A percentile compares a stretch with the other conserved stretches of the same genome.
These are phyloP conservation scores for Hypoxylon sp. DNA, from an alignment of 2,329 filamentous ascomycete species.

Conservation along the genomic window DNA sequence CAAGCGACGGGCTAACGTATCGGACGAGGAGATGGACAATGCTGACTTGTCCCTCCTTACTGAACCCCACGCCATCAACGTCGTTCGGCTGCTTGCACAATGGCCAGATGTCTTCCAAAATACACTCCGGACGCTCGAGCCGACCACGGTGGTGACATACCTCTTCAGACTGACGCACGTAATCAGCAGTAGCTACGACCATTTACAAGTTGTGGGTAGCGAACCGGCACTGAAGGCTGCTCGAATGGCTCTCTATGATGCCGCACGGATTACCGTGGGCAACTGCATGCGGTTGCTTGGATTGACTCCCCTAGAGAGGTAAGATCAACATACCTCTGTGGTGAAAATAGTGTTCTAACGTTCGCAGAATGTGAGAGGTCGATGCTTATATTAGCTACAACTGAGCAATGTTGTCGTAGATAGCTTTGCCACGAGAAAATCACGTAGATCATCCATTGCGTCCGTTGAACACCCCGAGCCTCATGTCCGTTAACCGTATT, in stretches of 20 bases:
- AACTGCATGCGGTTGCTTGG: slow-evolving; percentile 90
- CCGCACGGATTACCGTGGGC: slow-evolving; percentile 80
- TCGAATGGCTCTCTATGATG: slow-evolving; percentile 83
- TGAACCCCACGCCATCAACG: slow-evolving; percentile 71
- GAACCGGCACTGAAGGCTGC: slow-evolving; percentile 79
- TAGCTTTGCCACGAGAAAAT: neutral
- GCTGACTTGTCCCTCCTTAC: slow-evolving; percentile 65
- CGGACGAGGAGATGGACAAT: slow-evolving; percentile 51
- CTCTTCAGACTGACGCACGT: slow-evolving; percentile 82
- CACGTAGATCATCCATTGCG: neutral
- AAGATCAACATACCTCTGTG: neutral
- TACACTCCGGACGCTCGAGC: slow-evolving; percentile 86
- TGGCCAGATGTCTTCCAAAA: slow-evolving; percentile 90
- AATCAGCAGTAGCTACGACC: slow-evolving; percentile 85
- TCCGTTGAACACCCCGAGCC: neutral
- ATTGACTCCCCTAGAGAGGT: slow-evolving; percentile 77
- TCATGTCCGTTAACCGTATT: neutral
- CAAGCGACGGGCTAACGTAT: slow-evolving; percentile 52
- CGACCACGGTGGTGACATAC: slow-evolving; percentile 73
- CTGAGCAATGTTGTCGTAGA: neutral
- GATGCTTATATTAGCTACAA: neutral
- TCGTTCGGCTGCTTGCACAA: slow-evolving; percentile 81
- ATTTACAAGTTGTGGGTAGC: slow-evolving; percentile 84
- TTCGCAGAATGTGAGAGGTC: slow-evolving; percentile 30
- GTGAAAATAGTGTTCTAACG: slow-evolving; percentile 18